Percentiles rank a stretch among this genome's conserved stretches.
Conservation (phyloP, 1,139 yeast genomes). For the Starmera stellimalicola region DNA sequence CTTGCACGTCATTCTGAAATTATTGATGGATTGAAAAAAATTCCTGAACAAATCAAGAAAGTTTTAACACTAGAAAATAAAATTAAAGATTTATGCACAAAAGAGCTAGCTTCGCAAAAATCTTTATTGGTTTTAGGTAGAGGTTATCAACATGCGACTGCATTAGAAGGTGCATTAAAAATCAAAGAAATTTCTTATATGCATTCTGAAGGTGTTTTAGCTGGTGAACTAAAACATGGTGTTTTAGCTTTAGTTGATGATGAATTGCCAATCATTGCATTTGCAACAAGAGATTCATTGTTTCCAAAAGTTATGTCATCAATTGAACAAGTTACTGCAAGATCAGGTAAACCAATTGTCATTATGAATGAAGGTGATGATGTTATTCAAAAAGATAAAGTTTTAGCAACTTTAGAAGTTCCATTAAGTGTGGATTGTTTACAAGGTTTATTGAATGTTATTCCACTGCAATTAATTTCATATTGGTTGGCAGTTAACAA, state of each 20-base stretch:
- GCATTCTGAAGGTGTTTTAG: constrained; percentile 98
- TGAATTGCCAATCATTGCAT: constrained; percentile 84
- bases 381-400: constrained; percentile 43
- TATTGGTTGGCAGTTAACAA: constrained; percentile 95
- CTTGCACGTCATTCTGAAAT: constrained; percentile 72
- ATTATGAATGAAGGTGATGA: constrained; percentile 87
- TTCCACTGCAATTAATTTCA: constrained; percentile 92
- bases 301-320: constrained; percentile 97
- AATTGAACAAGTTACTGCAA: constrained; percentile 92
- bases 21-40: constrained; percentile 73
- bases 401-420: constrained; percentile 69
- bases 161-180: constrained; percentile 96
- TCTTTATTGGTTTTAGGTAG: constrained; percentile 89
- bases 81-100: constrained; percentile 69
- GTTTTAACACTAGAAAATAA: constrained; percentile 66
- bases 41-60: constrained; percentile 77
- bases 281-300: constrained; percentile 95
- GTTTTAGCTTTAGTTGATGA: constrained; percentile 95
- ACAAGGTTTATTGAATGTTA: constrained; percentile 91
- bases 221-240: constrained; percentile 99
- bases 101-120: constrained; percentile 67
- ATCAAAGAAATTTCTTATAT: constrained; percentile 97
- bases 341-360: constrained; percentile 94
- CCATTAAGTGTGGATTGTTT: constrained; percentile 96
- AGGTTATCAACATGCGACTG: constrained; percentile 96